Evolutionary conservation across 345 rosid species (phyloP), one percentile per base, ranked within the genome.

Genomic region (Sisymbrium irio): DNA sequence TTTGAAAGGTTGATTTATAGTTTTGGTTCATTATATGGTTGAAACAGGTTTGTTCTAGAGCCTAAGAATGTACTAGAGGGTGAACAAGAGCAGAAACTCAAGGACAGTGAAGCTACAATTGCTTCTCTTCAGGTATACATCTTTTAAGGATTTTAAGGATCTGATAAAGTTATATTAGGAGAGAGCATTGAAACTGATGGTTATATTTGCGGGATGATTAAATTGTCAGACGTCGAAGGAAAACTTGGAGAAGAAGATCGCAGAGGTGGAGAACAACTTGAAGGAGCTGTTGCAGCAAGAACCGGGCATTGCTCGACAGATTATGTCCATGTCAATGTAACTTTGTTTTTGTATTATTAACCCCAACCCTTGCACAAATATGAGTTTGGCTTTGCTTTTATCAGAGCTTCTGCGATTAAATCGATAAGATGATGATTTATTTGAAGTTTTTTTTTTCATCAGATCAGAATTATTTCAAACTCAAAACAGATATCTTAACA

Each of bases 271-370:
- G 85, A 89, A 68, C 85, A 92, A 90, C 82, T 75, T 87, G 81
- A 85, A 79, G 85, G 99, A 92, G 85, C 89, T 96, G 69, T 78
- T 96, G 75, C 94, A 87, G 77, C 98, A 95, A 79, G 99, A 92
- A 78, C 96, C 97, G 0, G 92, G 89, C 78, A 88, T 89, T 25
- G 94, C 95, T 72, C 89, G 81, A 33, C 97, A 90, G 76, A 90
- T 90, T 39, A 88, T 96, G 97, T 86, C 97, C 57, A 88, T 92
- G 93, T 78, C 79, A 47, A 83, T 81, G 78, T 78, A 78, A 54
- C 50, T 57, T 8, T 22, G 1, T 58, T 30, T n/a, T 36, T 46
- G 32, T 50, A 8, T 19, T 10, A 4, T 59, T 7, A 32, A 10
- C 61, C 19, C 22, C 2, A 44, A 19, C 36, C 25, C 32, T 32